These are phyloP conservation scores for Psilocybe cyanescens DNA, from an alignment of 768 basidiomycete species.

Conservation along the genomic window DNA sequence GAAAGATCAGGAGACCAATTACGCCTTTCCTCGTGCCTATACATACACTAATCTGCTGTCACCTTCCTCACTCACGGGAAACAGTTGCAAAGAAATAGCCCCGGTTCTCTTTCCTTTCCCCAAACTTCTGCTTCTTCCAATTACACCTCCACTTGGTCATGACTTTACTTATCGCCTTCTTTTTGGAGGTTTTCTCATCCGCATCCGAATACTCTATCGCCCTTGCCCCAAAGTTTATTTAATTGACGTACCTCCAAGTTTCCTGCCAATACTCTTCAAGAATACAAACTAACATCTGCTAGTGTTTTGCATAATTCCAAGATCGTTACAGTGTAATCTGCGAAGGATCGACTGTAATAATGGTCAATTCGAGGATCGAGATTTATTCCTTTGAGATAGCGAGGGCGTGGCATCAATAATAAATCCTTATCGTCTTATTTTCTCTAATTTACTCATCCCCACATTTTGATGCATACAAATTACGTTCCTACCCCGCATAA, in stretches of 20 bases:
- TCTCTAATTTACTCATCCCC: slow-evolving; percentile 9
- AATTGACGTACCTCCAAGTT: background rate
- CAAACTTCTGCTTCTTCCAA: background rate
- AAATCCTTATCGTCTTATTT: background rate
- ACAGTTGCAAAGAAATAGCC: background rate
- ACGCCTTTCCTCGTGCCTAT: background rate
- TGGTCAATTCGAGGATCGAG: background rate
- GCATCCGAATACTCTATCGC: background rate
- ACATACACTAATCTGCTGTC: background rate
- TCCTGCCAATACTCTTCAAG: background rate
- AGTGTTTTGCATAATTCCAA: background rate
- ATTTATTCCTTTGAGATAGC: background rate
- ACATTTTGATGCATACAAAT: slow-evolving; percentile 10
- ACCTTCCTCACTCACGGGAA: background rate
- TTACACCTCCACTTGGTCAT: background rate
- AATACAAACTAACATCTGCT: background rate
- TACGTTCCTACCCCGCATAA: slow-evolving; percentile 16
- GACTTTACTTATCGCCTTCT: background rate
- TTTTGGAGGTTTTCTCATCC: background rate
- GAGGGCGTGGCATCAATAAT: background rate
- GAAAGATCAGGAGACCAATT: background rate
- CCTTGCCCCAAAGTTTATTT: background rate
- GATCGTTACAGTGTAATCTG: too few relatives aligned
- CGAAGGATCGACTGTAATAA: too few relatives aligned
- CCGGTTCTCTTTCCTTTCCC: background rate